These are phyloP conservation scores for Neurospora terricola DNA, from an alignment of 495 filamentous ascomycete species.

Conservation along the genomic window DNA sequence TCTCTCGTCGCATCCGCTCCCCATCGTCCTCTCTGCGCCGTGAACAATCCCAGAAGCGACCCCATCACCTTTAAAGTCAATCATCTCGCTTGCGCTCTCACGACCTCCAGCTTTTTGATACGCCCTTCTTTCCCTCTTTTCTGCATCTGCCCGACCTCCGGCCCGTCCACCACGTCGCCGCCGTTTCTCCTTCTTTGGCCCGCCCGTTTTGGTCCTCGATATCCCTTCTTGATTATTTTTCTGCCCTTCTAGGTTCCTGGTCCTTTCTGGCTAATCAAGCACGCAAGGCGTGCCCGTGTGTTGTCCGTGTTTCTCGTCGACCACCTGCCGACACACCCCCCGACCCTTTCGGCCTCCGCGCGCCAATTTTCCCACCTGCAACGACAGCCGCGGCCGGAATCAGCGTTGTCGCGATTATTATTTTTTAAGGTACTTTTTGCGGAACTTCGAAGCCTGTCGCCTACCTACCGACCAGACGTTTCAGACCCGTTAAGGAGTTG, in stretches of 20 bases:
- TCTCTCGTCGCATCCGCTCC: slow-evolving; percentile 18
- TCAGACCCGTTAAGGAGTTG: not conserved
- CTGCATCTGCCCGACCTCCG: slow-evolving; percentile 18
- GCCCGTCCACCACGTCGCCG: slow-evolving; percentile 9
- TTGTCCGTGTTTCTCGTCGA: not conserved
- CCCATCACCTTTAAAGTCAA: slow-evolving; percentile 34
- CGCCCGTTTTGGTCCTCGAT: slow-evolving; percentile 12
- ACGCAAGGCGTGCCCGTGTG: slow-evolving; percentile 17
- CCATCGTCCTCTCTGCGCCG: slow-evolving; percentile 19
- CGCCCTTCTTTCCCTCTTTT: slow-evolving; percentile 18
- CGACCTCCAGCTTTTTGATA: slow-evolving; percentile 28
- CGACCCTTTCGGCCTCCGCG: slow-evolving; percentile 13
- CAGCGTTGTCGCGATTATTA: slow-evolving; percentile 7
- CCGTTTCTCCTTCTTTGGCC: slow-evolving; percentile 14
- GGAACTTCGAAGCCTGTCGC: not conserved
- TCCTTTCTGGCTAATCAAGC: slow-evolving; percentile 5
- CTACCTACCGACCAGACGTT: not conserved
- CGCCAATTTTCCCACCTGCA: slow-evolving; percentile 21
- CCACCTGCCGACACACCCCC: slow-evolving; percentile 1
- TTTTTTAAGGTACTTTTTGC: slow-evolving; percentile 1
- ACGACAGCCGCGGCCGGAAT: slow-evolving; percentile 8
- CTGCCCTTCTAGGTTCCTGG: not conserved
- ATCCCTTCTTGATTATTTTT: slow-evolving; percentile 14
- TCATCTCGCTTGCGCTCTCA: slow-evolving; percentile 41
- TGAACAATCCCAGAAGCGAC: slow-evolving; percentile 28